phyloP scores from a whole-genome alignment of 768 basidiomycete genomes.

The Lactarius tabidus region DNA sequence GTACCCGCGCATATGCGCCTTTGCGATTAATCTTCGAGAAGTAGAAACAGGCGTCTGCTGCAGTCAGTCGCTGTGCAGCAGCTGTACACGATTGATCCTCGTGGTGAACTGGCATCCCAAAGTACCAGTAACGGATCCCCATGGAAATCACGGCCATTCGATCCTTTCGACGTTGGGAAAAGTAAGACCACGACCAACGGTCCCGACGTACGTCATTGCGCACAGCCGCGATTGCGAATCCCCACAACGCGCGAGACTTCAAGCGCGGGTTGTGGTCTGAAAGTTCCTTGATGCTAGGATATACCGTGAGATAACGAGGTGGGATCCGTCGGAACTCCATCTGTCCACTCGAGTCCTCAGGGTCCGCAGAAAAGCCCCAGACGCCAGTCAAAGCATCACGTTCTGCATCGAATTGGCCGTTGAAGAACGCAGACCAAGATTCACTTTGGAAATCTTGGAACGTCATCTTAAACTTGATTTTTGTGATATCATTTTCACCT shows the following conservation, averaged over 20 bases:
- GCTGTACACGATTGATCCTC: constrained; percentile 26
- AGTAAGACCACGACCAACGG: constrained; percentile 32
- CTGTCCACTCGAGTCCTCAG: not conserved
- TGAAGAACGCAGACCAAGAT: constrained; percentile 15
- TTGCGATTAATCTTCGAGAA: constrained; percentile 21
- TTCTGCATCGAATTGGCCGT: constrained; percentile 8
- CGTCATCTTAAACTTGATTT: constrained; percentile 21
- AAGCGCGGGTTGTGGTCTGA: constrained; percentile 26
- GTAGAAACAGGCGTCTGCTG: constrained; percentile 30
- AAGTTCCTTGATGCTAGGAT: constrained; percentile 29
- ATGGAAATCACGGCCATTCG: constrained; percentile 30
- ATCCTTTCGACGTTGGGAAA: constrained; percentile 31
- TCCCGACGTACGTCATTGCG: constrained; percentile 26
- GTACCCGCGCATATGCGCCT: constrained; percentile 24
- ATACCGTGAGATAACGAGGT: constrained; percentile 28
- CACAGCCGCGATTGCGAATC: constrained; percentile 31
- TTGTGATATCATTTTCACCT: constrained; percentile 14
- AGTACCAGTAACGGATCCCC: constrained; percentile 25
- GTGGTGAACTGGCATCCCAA: constrained; percentile 19
- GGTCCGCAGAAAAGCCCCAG: not conserved
- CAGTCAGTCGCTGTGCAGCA: constrained; percentile 24
- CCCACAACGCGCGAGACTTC: constrained; percentile 33
- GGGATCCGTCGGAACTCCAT: constrained; percentile 30
- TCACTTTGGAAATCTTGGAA: constrained; percentile 3
- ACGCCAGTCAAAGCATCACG: constrained; percentile 13